Base-by-base conservation (phyloP, 169 alveolate genomes). In the Cyclospora cayetanensis region DNA sequence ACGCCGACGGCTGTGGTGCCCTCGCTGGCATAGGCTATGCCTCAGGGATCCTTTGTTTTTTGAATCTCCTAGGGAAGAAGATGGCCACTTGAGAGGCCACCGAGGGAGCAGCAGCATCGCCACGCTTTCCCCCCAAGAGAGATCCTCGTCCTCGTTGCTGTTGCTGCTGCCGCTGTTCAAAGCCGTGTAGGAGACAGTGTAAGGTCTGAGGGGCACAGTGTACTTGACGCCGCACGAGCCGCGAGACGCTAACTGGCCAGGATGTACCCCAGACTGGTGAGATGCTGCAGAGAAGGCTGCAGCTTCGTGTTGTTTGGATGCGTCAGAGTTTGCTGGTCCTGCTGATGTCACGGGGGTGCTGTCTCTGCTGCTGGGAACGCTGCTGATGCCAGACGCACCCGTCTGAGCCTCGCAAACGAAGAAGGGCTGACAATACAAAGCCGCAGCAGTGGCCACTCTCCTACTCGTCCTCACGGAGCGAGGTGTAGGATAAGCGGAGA, bases 51-150 rank as follows among this genome's bases (percentile, higher is more conserved):
- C 29, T 34, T 27, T 11, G 46, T 76, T 76, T 66, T 55, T 42
- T 43, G 86, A 63, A 42, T 41, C 18, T 43, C 86, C 27, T 3
- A 76, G 68, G 65, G 86, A 76, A 12, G 86, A 63, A 43, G 86
- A 76, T 20, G 86, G 86, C 86, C 86, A 76, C 25, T 63, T 43
- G 9, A 76, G 86, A 55, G 86, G 86, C 86, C 86, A 76, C 27
- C 86, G 41, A 41, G 86, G 86, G 68, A 63, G 86, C 86, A 76
- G 86, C 86, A 76, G 86, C 68, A 76, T 12, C 31, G 86, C 65
- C 86, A 76, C 25, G 31, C 50, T 66, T 22, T 76, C 68, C 43
- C 65, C 86, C 29, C 9, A 5, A 15, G 29, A 29, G 42, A 41
- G 66, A 29, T 43, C 18, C 15, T 22, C 20, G 60, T 22, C 20